Conservation (phyloP, 495 filamentous ascomycete species). For the Tetracladium setigerum region DNA sequence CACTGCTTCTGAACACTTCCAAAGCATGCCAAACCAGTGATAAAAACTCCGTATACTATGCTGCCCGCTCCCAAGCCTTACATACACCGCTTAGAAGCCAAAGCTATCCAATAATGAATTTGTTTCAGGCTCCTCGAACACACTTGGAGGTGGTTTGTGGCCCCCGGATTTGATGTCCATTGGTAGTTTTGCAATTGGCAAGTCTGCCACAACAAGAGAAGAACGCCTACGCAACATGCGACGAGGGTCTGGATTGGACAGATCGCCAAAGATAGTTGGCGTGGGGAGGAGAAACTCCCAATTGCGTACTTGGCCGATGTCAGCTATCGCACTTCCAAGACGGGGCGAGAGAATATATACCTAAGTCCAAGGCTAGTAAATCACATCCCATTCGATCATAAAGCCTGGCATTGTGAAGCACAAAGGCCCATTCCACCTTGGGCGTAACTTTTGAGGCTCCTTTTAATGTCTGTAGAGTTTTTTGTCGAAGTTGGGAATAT, state of each 20-base stretch:
- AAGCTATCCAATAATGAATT: constrained; percentile 76
- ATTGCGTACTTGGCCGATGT: constrained; percentile 48
- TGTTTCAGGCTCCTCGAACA: constrained; percentile 85
- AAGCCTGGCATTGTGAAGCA: constrained; percentile 78
- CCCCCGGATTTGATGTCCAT: constrained; percentile 34
- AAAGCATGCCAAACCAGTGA: no score
- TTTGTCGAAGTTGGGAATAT: constrained; percentile 80
- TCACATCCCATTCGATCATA: constrained; percentile 97
- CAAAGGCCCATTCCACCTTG: constrained; percentile 78
- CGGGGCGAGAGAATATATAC: constrained; percentile 22
- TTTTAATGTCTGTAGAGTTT: constrained; percentile 76
- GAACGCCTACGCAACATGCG: constrained; percentile 63
- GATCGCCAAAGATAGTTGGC: constrained; percentile 24
- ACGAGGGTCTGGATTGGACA: constrained; percentile 47
- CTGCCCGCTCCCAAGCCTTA: no score
- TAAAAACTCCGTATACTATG: no score
- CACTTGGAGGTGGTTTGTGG: constrained; percentile 61
- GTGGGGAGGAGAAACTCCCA: constrained; percentile 74
- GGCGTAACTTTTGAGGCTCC: constrained; percentile 78
- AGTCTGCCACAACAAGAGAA: constrained; percentile 74
- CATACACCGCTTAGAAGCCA: constrained; percentile 44
- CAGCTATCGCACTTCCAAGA: background rate
- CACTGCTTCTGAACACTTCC: no score
- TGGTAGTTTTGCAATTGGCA: constrained; percentile 35
- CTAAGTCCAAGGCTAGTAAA: constrained; percentile 77